Evolutionary conservation across 192 early-diverging fungal species (phyloP), one percentile per base, ranked within the genome.

Genomic region (Rhizophagus sp.): DNA sequence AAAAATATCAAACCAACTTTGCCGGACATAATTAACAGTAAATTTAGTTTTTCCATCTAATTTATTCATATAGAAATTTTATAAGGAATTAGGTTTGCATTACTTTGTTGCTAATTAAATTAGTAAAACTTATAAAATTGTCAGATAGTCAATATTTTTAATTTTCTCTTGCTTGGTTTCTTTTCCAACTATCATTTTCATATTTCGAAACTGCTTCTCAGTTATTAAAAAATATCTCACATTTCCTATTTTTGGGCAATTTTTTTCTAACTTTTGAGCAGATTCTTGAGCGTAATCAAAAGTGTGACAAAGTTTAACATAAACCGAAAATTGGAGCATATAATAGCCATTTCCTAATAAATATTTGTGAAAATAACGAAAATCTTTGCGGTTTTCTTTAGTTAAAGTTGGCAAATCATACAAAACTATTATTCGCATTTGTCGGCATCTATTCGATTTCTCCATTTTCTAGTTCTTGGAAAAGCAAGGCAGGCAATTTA

Each of bases 381-480:
- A 69, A 69, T 22, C 19, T 69, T 69, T 44, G 17, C 67, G 67
- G 39, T 69, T 69, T 69, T 69, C 33, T 15, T 69, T 69, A 11
- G 67, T 69, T 69, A 69, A 69, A 30, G 67, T 69, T 69, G 67
- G 67, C 19, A 69, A 69, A 34, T 69, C 39, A 69, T 69, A 69
- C 12, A 69, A 69, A 69, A 69, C 67, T 69, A 69, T 69, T 69
- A 69, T 69, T 69, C 67, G 19, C 67, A 69, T 69, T 69, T 69
- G 67, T 2, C 67, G 33, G 2, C 39, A 39, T 30, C 67, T 69
- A 69, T 69, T 30, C 27, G 19, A 27, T 41, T 69, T 69, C 67
- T 69, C 12, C 67, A 63, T 63, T 22, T 22, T 63, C 62, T 25
- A 63, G 8, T n/a, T 8, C 11, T 63, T 63, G 62, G 22, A 2